A percentile compares a stretch with the other conserved stretches of the same genome.
These are phyloP conservation scores for Eimeria brunetti DNA, from an alignment of 169 alveolate species.

Conservation along the genomic window DNA sequence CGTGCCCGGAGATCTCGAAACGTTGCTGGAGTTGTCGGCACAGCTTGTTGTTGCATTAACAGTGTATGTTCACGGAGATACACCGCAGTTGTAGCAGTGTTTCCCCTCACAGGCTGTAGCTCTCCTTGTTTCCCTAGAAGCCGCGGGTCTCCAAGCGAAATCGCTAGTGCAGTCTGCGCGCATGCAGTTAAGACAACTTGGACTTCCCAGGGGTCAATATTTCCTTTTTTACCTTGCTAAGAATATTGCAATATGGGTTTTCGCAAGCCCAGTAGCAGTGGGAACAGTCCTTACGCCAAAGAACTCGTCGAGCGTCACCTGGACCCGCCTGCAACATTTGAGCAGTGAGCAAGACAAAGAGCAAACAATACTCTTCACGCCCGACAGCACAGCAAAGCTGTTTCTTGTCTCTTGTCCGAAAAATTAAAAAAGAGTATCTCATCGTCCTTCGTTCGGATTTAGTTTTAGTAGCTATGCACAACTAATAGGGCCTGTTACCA, in stretches of 20 bases:
- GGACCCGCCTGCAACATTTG: conserved; percentile 53
- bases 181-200: conserved; percentile 2
- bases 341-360: neutral
- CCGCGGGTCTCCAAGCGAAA: conserved; percentile 54
- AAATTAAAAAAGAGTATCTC: neutral
- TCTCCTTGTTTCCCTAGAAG: conserved; percentile 69
- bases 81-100: conserved; percentile 32
- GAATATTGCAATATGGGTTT: neutral
- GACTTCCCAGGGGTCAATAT: neutral
- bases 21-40: neutral
- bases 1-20: neutral
- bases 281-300: conserved; percentile 41
- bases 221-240: neutral
- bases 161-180: conserved; percentile 61
- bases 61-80: conserved; percentile 19
- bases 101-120: conserved; percentile 35
- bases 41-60: neutral
- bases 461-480: neutral
- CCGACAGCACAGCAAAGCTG: neutral
- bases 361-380: neutral
- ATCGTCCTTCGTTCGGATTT: neutral
- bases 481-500: conserved; percentile 37
- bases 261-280: neutral
- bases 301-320: conserved; percentile 66
- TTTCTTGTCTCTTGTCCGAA: neutral